Conservation (phyloP, 345 rosid genomes). For the Eutrema yunnanense region DNA sequence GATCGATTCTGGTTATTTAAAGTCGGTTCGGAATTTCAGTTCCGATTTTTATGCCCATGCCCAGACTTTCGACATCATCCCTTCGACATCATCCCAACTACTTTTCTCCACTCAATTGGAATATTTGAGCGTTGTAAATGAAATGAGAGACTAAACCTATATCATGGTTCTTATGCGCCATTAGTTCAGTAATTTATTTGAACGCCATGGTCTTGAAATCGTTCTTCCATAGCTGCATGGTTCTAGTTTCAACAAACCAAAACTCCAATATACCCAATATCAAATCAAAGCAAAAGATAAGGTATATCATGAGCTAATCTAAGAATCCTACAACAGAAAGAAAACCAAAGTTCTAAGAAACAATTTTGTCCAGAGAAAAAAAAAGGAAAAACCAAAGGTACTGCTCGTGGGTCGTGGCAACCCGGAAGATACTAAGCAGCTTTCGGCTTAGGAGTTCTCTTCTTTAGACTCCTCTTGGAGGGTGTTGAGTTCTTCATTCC, state of each 20-base stretch:
- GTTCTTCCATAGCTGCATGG: background rate
- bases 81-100: background rate
- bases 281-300: background rate
- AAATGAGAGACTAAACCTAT: background rate
- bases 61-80: background rate
- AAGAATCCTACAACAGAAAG: slow-evolving; percentile 10
- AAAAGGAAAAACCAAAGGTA: background rate
- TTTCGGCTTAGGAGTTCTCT: slow-evolving; percentile 51
- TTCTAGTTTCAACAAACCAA: slow-evolving; percentile 10
- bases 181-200: background rate
- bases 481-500: slow-evolving; percentile 86
- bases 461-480: slow-evolving; percentile 40
- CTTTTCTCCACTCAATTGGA: background rate
- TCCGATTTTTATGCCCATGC: too few relatives aligned
- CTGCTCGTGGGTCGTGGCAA: background rate
- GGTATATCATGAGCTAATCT: slow-evolving; percentile 10
- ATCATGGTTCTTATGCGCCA: background rate
- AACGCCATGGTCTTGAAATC: background rate
- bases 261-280: slow-evolving; percentile 3
- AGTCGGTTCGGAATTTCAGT: too few relatives aligned
- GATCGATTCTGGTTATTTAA: too few relatives aligned
- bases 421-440: slow-evolving; percentile 34
- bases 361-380: background rate
- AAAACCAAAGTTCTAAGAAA: background rate
- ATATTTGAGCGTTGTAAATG: background rate